Evolutionary conservation across 345 rosid genomes (phyloP).

Genomic region (Eucalyptus rudis): DNA sequence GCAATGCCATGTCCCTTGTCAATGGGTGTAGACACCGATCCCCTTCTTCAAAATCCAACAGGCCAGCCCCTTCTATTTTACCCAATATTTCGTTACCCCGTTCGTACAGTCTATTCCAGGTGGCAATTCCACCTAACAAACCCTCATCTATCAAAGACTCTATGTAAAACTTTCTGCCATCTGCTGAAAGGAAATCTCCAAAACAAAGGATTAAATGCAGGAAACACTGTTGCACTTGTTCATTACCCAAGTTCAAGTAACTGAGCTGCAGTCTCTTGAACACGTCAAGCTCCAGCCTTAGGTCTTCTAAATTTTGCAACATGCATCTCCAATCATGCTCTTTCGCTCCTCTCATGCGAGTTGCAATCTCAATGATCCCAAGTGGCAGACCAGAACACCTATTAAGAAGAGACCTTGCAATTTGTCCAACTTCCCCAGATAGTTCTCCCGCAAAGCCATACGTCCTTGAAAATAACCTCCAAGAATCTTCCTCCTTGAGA

Average conservation of each 20-base stretch:
- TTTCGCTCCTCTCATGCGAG: background rate
- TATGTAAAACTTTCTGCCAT: background rate
- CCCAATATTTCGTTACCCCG: background rate
- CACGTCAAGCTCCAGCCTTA: background rate
- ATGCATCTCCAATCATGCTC: background rate
- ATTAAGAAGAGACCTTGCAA: background rate
- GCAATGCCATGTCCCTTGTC: no score
- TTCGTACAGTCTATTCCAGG: background rate
- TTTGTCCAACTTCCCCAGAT: background rate
- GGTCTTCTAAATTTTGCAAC: background rate
- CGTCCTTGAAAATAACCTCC: background rate
- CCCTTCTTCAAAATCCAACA: background rate
- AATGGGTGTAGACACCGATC: no score
- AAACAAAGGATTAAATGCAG: conserved; percentile 1
- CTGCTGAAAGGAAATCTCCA: background rate
- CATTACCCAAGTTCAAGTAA: background rate
- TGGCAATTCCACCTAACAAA: background rate
- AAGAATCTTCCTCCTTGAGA: background rate
- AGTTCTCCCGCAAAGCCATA: background rate
- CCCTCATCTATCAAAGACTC: conserved; percentile 2
- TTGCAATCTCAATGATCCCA: background rate
- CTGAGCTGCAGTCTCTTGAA: background rate
- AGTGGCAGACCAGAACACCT: conserved; percentile 9
- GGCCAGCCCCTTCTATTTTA: background rate
- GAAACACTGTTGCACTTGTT: conserved; percentile 6